phyloP scores from a whole-genome alignment of 1,284 basidiomycete species.

The Trichosporon faecale region DNA sequence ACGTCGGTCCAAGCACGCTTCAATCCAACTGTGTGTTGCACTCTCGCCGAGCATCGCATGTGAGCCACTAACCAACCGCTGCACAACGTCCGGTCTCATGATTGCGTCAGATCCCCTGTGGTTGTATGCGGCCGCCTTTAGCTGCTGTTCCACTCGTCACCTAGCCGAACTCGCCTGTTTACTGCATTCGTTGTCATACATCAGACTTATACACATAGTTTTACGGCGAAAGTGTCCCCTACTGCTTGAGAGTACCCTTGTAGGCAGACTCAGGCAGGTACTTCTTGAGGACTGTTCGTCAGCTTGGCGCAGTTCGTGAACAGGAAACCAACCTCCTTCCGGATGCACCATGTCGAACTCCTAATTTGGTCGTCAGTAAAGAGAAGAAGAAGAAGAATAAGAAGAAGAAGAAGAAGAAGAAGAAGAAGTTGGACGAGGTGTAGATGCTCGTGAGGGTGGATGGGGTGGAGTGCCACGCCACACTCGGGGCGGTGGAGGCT shows the following conservation, averaged over 20 bases:
- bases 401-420: background rate
- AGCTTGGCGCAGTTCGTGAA: background rate
- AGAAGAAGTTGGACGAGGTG: background rate
- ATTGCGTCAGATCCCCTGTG: too few relatives aligned
- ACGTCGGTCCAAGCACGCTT: too few relatives aligned
- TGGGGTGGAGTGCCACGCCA: background rate
- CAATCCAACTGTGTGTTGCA: too few relatives aligned
- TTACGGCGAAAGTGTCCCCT: conserved; percentile 22
- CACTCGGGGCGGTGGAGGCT: background rate
- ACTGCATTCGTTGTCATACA: background rate
- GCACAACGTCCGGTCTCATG: too few relatives aligned
- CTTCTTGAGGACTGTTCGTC: conserved; percentile 48
- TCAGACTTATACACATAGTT: background rate
- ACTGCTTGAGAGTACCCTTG: conserved; percentile 64
- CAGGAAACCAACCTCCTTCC: conserved; percentile 16
- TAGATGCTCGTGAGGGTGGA: background rate
- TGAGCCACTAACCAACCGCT: too few relatives aligned
- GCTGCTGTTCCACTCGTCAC: too few relatives aligned
- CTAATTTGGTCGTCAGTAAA: conserved; percentile 43
- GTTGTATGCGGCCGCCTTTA: too few relatives aligned
- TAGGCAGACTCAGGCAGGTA: conserved; percentile 47
- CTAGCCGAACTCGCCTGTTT: too few relatives aligned
- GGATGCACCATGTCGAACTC: conserved; percentile 53
- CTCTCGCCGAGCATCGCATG: too few relatives aligned
- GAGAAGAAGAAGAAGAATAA: background rate